These are phyloP conservation scores for Saitozyma sp. DNA, from an alignment of 768 basidiomycete genomes.

Conservation along the genomic window DNA sequence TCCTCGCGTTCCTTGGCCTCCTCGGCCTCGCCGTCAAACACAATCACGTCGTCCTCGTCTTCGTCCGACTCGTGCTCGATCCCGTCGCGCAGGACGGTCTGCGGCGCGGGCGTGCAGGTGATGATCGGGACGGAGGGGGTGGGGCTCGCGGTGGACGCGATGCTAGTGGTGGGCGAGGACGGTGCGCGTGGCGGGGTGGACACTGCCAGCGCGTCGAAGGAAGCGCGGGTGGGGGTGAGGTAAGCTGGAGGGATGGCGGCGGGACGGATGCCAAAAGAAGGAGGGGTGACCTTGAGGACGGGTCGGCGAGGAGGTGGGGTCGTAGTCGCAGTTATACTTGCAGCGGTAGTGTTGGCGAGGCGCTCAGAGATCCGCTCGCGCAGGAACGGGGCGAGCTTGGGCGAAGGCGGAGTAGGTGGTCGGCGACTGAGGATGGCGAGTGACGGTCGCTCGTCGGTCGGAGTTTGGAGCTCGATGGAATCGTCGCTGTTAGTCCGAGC, in stretches of 20 bases:
- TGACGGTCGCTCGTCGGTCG: constrained; percentile 29
- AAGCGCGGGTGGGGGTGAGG: constrained; percentile 18
- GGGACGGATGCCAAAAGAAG: constrained; percentile 17
- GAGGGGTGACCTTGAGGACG: constrained; percentile 29
- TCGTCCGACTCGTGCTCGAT: constrained; percentile 37
- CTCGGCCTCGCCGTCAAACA: constrained; percentile 31
- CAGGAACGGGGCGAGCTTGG: constrained; percentile 31
- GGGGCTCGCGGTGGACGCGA: constrained; percentile 24
- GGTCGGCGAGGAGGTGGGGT: constrained; percentile 22
- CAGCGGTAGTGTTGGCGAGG: constrained; percentile 11
- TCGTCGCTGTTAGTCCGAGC: constrained; percentile 21
- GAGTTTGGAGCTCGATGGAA: constrained; percentile 35
- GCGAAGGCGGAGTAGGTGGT: constrained; percentile 25
- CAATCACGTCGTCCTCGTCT: constrained; percentile 27
- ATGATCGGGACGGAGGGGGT: constrained; percentile 39
- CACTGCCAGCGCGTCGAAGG: constrained; percentile 17
- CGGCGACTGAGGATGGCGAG: constrained; percentile 21
- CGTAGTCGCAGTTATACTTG: too few relatives aligned
- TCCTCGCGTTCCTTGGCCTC: constrained; percentile 22
- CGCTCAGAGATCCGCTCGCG: constrained; percentile 33
- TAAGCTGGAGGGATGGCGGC: constrained; percentile 10
- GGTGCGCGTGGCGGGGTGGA: constrained; percentile 19
- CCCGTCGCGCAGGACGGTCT: constrained; percentile 17
- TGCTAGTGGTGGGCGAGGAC: constrained; percentile 19
- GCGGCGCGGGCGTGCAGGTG: constrained; percentile 43